Percentiles rank a stretch among this genome's conserved stretches.
These are phyloP conservation scores for Fomitopsis palustris DNA, from an alignment of 1,284 basidiomycete species.

Conservation along the genomic window DNA sequence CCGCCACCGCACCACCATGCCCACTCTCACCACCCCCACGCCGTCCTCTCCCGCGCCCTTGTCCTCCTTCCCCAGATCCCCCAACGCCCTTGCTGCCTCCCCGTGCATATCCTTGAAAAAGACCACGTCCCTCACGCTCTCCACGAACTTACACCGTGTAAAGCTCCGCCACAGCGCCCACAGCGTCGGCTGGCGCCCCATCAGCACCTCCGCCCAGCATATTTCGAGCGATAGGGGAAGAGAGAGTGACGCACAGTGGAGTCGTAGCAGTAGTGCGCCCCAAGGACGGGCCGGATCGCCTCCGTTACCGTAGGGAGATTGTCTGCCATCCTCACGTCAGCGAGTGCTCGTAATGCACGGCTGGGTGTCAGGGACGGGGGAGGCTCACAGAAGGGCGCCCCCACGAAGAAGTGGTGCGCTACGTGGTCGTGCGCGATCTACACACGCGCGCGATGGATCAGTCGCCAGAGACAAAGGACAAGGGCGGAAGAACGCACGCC, in stretches of 20 bases:
- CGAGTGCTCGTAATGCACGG: neutral
- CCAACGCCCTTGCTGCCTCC: conserved; percentile 29
- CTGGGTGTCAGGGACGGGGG: neutral
- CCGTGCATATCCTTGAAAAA: conserved; percentile 76
- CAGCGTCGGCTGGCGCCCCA: conserved; percentile 18
- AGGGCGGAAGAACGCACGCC: conserved; percentile 34
- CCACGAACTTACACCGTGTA: conserved; percentile 63
- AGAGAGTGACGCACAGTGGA: conserved; percentile 34
- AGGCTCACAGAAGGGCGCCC: conserved; percentile 32
- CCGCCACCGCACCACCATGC: neutral
- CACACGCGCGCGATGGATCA: neutral
- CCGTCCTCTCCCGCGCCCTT: neutral
- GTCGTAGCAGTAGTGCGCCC: conserved; percentile 39
- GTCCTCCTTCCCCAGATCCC: no score
- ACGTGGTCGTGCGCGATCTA: conserved; percentile 37
- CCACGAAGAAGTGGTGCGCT: conserved; percentile 42
- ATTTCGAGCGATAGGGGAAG: no score
- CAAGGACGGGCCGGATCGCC: conserved; percentile 36
- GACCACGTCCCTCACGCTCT: conserved; percentile 69
- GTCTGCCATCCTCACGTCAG: conserved; percentile 21
- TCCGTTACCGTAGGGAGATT: conserved; percentile 38
- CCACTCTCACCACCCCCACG: no score
- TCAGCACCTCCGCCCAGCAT: no score
- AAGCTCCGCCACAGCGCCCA: conserved; percentile 44
- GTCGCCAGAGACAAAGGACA: no score